Base-by-base conservation (phyloP, 805 yeast species). In the Cyberlindnera americana region DNA sequence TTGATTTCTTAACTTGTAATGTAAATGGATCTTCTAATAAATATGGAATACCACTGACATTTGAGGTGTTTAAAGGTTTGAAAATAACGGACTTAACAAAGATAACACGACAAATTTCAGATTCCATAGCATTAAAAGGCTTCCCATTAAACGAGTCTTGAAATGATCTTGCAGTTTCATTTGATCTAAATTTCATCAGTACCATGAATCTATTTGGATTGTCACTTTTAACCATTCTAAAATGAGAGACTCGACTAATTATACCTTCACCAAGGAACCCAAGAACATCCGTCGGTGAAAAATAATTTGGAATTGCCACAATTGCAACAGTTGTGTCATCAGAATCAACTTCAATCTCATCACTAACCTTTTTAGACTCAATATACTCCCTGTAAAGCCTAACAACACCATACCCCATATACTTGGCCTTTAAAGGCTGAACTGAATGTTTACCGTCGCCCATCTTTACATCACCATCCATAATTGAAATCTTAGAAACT, bases 281-380 rank as follows among this genome's bases (percentile, higher is more conserved):
- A 4, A 89, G 59, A 18, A 90, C 57, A 52, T 89, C 96, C 18
- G 88, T 82, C 0, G 91, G 85, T 0, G 95, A 81, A 60, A 89
- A 82, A 57, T 89, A 90, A 10, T 84, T 78, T 0, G 97, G 97
- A 0, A 89, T 81, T 0, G 95, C 89, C n/a, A 88, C 60, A 15
- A 88, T 83, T 1, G 91, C 79, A 4, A 86, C 76, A 64, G 83
- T 82, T 2, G 88, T 75, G 25, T 73, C 78, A 54, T 80, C 83
- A 0, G 78, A 78, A 4, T 63, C 59, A 7, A 60, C 59, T 16
- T 58, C 61, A 21, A 53, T 41, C 30, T 47, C 44, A 19, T 35
- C 24, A 17, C n/a, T n/a, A n/a, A n/a, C n/a, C n/a, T 15, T 15
- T 5, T 15, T 25, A 9, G 27, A 13, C 8, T 5, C 26, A 14